Conservation (phyloP, 1,139 yeast species). For the Hyphopichia burtonii region DNA sequence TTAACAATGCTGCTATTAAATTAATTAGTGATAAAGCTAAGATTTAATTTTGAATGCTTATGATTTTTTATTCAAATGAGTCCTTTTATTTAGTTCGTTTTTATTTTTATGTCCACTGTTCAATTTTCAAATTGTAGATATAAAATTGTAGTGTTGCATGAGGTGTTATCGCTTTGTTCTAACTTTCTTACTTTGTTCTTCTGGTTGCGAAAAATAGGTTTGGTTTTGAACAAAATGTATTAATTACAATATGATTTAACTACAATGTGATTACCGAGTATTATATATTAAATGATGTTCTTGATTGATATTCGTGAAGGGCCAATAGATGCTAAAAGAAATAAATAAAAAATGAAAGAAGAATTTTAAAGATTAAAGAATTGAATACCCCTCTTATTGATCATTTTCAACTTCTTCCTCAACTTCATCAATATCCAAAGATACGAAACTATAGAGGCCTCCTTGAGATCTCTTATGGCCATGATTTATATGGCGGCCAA, state of each 20-base stretch:
- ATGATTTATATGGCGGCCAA: constrained; percentile 8
- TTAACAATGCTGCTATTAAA: constrained; percentile 86
- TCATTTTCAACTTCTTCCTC: constrained; percentile 21
- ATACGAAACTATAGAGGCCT: constrained; percentile 19
- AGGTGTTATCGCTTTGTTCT: too few species aligned
- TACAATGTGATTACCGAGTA: too few species aligned
- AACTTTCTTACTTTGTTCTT: too few species aligned
- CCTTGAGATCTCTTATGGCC: constrained; percentile 21
- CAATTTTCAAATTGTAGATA: not conserved
- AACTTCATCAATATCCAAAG: constrained; percentile 27
- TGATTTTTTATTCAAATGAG: not conserved
- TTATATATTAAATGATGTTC: too few species aligned
- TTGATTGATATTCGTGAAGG: too few species aligned
- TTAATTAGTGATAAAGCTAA: constrained; percentile 47
- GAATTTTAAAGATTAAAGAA: not conserved
- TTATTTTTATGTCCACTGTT: not conserved
- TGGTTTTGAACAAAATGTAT: too few species aligned
- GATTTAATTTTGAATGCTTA: constrained; percentile 21
- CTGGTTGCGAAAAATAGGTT: too few species aligned
- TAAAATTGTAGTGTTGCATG: too few species aligned
- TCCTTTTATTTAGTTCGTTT: constrained; percentile 1
- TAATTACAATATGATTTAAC: too few species aligned
- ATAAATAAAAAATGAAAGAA: not conserved
- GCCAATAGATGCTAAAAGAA: too few species aligned
- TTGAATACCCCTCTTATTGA: not conserved